Conservation (phyloP, 495 filamentous ascomycete species). For the Aspergillus carlsbadensis region DNA sequence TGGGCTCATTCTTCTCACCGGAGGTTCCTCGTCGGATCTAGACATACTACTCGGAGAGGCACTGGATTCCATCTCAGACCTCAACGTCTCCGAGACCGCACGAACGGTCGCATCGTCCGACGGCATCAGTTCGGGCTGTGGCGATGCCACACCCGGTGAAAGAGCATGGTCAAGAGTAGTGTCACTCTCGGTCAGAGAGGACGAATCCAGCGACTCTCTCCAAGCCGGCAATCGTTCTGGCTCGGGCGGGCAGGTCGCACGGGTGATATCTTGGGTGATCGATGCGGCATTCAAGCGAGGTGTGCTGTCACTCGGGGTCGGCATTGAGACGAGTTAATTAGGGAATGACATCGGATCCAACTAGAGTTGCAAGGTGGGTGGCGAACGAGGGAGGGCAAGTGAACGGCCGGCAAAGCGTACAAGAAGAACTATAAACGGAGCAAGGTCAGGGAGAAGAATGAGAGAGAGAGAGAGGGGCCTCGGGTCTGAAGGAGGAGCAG, state of each 20-base stretch:
- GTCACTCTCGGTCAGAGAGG: conserved; percentile 23
- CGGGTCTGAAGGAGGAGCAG: conserved; percentile 15
- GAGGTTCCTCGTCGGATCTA: conserved; percentile 36
- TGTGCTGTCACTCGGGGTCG: conserved; percentile 56
- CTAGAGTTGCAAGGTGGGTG: conserved; percentile 11
- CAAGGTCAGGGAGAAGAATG: not conserved
- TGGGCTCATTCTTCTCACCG: conserved; percentile 35
- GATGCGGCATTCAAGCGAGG: conserved; percentile 40
- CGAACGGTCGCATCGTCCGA: conserved; percentile 34
- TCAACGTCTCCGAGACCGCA: conserved; percentile 30
- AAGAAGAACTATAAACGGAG: conserved; percentile 9
- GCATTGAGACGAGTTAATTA: conserved; percentile 52
- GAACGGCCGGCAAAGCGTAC: conserved; percentile 11
- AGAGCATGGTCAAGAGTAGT: conserved; percentile 27
- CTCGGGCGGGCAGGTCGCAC: conserved; percentile 60
- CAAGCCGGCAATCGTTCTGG: conserved; percentile 41
- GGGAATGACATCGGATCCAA: conserved; percentile 42
- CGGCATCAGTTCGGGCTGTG: conserved; percentile 31
- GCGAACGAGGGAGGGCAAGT: conserved; percentile 9
- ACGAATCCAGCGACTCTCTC: conserved; percentile 36
- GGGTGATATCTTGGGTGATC: conserved; percentile 49
- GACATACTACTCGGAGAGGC: conserved; percentile 25
- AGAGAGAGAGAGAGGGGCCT: conserved; percentile 8
- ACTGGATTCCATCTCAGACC: conserved; percentile 23
- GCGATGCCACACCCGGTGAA: conserved; percentile 26